phyloP scores from a whole-genome alignment of 176 grass and related monocot genomes.

The Triticum timopheevii region DNA sequence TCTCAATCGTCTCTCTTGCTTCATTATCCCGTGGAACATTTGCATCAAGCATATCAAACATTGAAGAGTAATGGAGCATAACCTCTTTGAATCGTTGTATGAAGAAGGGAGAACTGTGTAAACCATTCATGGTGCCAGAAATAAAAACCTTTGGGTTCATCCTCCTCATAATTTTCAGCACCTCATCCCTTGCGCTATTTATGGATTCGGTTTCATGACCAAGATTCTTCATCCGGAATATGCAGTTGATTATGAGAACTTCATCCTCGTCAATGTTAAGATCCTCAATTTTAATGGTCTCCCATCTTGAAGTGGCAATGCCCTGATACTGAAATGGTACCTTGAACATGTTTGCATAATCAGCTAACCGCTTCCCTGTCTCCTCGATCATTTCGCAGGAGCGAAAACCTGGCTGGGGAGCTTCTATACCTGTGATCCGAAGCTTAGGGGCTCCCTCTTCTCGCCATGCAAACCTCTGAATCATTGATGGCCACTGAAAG shows the following conservation, averaged over 20 bases:
- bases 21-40: slow-evolving; percentile 42
- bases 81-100: slow-evolving; percentile 49
- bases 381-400: slow-evolving; percentile 47
- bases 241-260: slow-evolving; percentile 51
- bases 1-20: slow-evolving; percentile 39
- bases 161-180: slow-evolving; percentile 49
- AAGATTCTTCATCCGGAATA: slow-evolving; percentile 38
- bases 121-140: slow-evolving; percentile 48
- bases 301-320: slow-evolving; percentile 50
- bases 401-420: slow-evolving; percentile 49
- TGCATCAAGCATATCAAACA: slow-evolving; percentile 63
- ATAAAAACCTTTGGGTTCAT: slow-evolving; percentile 56
- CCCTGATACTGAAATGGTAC: slow-evolving; percentile 61
- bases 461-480: slow-evolving; percentile 35
- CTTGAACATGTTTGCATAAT: slow-evolving; percentile 68
- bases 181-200: slow-evolving; percentile 43
- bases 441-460: slow-evolving; percentile 25
- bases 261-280: slow-evolving; percentile 58
- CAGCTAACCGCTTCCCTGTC: slow-evolving; percentile 44
- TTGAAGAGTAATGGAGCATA: slow-evolving; percentile 42
- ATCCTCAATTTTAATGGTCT: slow-evolving; percentile 44
- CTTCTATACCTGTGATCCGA: slow-evolving; percentile 53
- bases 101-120: slow-evolving; percentile 41
- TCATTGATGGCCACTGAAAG: slow-evolving; percentile 60
- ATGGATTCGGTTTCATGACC: slow-evolving; percentile 43